Evolutionary conservation across 2,329 filamentous ascomycete species (phyloP), one percentile per base, ranked within the genome.

Genomic region (Dactylellina haptotyla): DNA sequence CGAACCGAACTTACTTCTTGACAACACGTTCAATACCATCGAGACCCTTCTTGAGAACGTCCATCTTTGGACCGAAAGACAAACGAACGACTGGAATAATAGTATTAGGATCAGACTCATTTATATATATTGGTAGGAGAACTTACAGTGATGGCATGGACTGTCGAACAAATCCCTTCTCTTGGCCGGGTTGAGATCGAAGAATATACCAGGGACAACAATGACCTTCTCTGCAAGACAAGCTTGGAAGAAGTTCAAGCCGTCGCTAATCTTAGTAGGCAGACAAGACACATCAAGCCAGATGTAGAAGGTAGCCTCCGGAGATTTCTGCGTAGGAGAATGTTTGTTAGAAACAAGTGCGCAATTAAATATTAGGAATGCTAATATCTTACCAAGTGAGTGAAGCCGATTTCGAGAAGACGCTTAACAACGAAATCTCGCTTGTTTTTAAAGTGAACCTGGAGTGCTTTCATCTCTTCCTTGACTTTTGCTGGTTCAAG

Each of bases 141-240:
- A 14, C 69, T 62, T 61, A 73, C 69, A 73, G 30, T 73, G 69
- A 45, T 73, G 69, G 28, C 70, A 75, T 59, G 94, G 94, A 77
- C 88, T 92, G 82, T 98, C 94, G 77, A 98, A 98, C 77, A 98
- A 82, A 81, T 98, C 94, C 80, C 94, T 86, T 76, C 94, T 87
- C 81, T 92, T 90, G 34, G 90, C 90, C 2, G 94, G 94, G 83
- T 98, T 98, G 76, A 98, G 83, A 79, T 98, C 94, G 81, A 98
- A 98, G 86, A 98, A 98, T 81, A 98, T 98, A 72, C 94, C 94
- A 0, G 94, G 94, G 3, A 98, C 94, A 16, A 97, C 93, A 79
- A 97, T 97, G 77, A 96, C 92, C 59, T 96, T 96, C 84, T 97
- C 93, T 79, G 91, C 88, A 46, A 98, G 84, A 80, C 95, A 95